Evolutionary conservation across 306 rosid genomes (phyloP).

Genomic region (Alnus glutinosa): DNA sequence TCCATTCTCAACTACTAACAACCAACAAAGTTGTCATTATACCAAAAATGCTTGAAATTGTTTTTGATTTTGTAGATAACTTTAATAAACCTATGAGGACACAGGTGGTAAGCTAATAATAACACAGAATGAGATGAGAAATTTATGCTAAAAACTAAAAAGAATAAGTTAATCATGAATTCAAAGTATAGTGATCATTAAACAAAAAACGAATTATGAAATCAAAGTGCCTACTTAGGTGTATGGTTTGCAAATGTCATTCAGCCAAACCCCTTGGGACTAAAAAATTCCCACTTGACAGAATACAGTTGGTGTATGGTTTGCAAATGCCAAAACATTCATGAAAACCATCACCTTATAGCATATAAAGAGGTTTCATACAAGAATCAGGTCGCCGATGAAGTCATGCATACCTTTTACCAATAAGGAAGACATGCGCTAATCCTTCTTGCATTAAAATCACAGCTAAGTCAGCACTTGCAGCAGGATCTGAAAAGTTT

Average conservation of each 20-base stretch:
- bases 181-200: too few species aligned
- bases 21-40: too few species aligned
- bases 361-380: not conserved
- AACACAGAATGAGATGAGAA: too few species aligned
- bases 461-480: slow-evolving; percentile 97
- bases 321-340: not conserved
- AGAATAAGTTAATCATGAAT: too few species aligned
- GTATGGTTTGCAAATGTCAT: not conserved
- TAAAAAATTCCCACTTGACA: not conserved
- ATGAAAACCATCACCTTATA: not conserved
- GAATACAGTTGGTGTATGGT: not conserved
- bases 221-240: too few species aligned
- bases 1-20: too few species aligned
- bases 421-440: slow-evolving; percentile 86
- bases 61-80: too few species aligned
- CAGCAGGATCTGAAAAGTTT: slow-evolving; percentile 75
- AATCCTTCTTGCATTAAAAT: slow-evolving; percentile 99
- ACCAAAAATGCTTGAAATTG: too few species aligned
- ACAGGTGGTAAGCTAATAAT: too few species aligned
- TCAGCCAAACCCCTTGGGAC: not conserved
- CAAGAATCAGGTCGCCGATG: not conserved
- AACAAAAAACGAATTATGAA: too few species aligned
- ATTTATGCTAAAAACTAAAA: too few species aligned
- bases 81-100: too few species aligned
- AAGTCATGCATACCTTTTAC: slow-evolving; percentile 65